These are phyloP conservation scores for Collybia mongolica DNA, from an alignment of 768 basidiomycete genomes.

Conservation along the genomic window DNA sequence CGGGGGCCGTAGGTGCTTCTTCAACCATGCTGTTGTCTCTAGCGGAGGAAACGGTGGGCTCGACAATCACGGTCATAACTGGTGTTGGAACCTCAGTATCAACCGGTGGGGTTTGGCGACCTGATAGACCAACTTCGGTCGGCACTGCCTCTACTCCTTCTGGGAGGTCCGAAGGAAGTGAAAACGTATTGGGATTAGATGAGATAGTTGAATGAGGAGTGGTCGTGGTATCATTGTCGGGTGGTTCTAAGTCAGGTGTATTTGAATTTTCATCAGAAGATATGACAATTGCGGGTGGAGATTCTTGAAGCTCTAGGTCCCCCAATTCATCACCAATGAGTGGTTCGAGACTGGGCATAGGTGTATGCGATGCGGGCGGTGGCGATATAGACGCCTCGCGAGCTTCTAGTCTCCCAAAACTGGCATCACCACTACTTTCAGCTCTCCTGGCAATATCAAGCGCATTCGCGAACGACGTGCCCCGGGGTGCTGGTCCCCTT, in stretches of 20 bases:
- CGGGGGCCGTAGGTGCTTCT: no score
- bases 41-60: no score
- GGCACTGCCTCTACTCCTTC: background rate
- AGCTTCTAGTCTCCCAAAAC: slow-evolving; percentile 9
- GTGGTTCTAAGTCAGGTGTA: no score
- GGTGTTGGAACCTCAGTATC: no score
- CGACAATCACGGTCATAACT: no score
- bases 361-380: background rate
- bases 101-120: no score
- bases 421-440: slow-evolving; percentile 25
- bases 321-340: no score
- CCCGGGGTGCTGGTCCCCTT: slow-evolving; percentile 20
- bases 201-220: background rate
- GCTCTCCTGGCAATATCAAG: slow-evolving; percentile 39
- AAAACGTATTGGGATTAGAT: slow-evolving; percentile 1
- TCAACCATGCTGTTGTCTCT: no score
- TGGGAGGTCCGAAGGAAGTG: background rate
- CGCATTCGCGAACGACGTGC: slow-evolving; percentile 38
- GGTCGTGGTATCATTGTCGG: no score
- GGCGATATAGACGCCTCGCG: slow-evolving; percentile 14
- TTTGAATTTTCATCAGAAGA: slow-evolving; percentile 11
- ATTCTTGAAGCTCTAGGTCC: background rate
- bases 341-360: no score
- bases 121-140: no score
- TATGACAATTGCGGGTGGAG: slow-evolving; percentile 13